These are phyloP conservation scores for Cicer yamashitae DNA, from an alignment of 306 rosid species.

Conservation along the genomic window DNA sequence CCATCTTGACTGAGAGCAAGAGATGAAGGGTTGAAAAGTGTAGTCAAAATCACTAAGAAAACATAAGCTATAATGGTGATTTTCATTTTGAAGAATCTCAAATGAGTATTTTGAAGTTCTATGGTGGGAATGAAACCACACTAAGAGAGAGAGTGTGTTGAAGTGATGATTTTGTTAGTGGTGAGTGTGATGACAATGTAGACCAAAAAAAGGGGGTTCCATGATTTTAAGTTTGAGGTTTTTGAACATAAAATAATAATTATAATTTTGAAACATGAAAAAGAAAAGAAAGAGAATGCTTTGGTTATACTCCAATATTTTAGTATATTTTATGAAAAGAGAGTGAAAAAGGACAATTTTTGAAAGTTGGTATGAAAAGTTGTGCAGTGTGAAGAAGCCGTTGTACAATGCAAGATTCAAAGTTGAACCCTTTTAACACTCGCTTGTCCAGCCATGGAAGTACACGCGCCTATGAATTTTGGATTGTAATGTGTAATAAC, in stretches of 20 bases:
- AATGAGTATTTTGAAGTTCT: slow-evolving; percentile 33
- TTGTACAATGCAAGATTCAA: slow-evolving; percentile 47
- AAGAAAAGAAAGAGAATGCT: slow-evolving; percentile 42
- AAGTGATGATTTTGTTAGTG: slow-evolving; percentile 41
- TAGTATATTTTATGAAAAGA: slow-evolving; percentile 37
- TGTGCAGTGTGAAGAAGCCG: slow-evolving; percentile 53
- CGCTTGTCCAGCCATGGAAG: neutral
- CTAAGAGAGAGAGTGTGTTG: slow-evolving; percentile 21
- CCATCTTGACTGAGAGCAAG: slow-evolving; percentile 86
- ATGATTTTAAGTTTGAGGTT: slow-evolving; percentile 37
- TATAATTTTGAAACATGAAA: slow-evolving; percentile 53
- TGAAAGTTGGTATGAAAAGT: slow-evolving; percentile 45
- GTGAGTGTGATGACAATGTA: slow-evolving; percentile 41
- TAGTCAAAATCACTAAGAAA: slow-evolving; percentile 48
- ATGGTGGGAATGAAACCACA: slow-evolving; percentile 20
- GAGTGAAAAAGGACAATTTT: slow-evolving; percentile 50
- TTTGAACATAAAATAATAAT: slow-evolving; percentile 39
- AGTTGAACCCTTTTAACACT: neutral
- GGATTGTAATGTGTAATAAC: neutral
- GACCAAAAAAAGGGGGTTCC: slow-evolving; percentile 36
- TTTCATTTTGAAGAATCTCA: slow-evolving; percentile 38
- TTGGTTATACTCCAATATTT: slow-evolving; percentile 40
- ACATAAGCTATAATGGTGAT: slow-evolving; percentile 54
- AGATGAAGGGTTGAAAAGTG: slow-evolving; percentile 49
- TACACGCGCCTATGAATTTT: slow-evolving; percentile 18